Evolutionary conservation across 2,329 filamentous ascomycete species (phyloP), one percentile per base, ranked within the genome.

Genomic region (Botryotinia globosa): DNA sequence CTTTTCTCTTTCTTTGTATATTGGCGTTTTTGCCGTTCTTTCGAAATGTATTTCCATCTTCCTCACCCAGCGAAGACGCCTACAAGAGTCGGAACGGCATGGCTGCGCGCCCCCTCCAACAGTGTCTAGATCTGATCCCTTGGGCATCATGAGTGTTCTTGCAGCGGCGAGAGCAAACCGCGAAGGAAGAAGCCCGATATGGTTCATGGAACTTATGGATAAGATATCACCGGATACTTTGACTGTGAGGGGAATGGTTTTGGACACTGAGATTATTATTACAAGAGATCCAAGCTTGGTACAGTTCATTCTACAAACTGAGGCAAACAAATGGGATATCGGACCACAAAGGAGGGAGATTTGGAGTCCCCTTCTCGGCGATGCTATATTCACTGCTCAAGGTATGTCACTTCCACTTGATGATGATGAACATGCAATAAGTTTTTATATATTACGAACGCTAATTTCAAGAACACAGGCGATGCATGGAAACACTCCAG

Each of bases 401-500:
- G 63, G 63, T 66, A 66, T 34, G 63, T 66, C 34, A 34, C 34
- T 34, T 34, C 34, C 18, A 45, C 44, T 45, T 45, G 44, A 45
- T 45, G 29, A 63, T 20, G 16, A 18, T 12, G 16, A 29, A 29
- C 7, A 42, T 10, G 25, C 25, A 25, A 34, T 48, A 14, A 18
- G 18, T 32, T 20, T 32, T 34, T 34, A 6, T 25, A 7, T 37
- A 25, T n/a, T 3, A n/a, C 63, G 25, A 20, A 66, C 48, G n/a
- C 45, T 45, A 66, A 66, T 22, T 3, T 66, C 9, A 2, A 51
- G 22, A 72, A 70, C 4, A 54, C 42, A 32, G 77, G 77, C 9
- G 58, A 56, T 32, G 71, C 74, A 48, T 77, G 76, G 81, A 58
- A 85, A 83, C 72, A 80, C 37, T 83, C 82, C 4, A 77, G 83